phyloP scores from a whole-genome alignment of 768 basidiomycete genomes.

The Leccinum subgranulosum region DNA sequence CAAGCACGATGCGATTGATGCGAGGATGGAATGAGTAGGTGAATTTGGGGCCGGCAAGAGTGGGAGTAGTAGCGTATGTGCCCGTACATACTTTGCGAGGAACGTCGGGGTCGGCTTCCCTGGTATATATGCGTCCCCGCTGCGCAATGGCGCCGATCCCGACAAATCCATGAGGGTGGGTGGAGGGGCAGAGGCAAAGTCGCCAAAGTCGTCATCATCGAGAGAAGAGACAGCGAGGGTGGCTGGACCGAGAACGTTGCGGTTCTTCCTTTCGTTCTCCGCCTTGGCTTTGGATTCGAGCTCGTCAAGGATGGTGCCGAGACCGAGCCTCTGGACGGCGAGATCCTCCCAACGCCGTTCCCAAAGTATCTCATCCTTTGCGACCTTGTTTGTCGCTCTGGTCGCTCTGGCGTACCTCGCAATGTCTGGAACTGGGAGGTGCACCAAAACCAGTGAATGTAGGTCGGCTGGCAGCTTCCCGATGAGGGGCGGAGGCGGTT shows the following conservation, averaged over 20 bases:
- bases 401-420: slow-evolving; percentile 69
- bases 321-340: slow-evolving; percentile 41
- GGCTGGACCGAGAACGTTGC: slow-evolving; percentile 49
- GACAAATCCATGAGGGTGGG: slow-evolving; percentile 21
- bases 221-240: slow-evolving; percentile 48
- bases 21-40: slow-evolving; percentile 65
- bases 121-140: slow-evolving; percentile 17
- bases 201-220: slow-evolving; percentile 80
- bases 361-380: slow-evolving; percentile 78
- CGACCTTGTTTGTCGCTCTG: slow-evolving; percentile 59
- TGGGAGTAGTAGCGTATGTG: slow-evolving; percentile 60
- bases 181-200: slow-evolving; percentile 56
- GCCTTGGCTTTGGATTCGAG: slow-evolving; percentile 47
- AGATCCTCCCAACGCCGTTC: slow-evolving; percentile 66
- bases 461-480: slow-evolving; percentile 80
- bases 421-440: slow-evolving; percentile 78
- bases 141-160: slow-evolving; percentile 3
- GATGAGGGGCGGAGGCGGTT: slow-evolving; percentile 42
- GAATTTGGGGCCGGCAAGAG: slow-evolving; percentile 56
- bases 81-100: slow-evolving; percentile 62
- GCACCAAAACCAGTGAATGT: slow-evolving; percentile 68
- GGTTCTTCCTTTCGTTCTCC: slow-evolving; percentile 30
- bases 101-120: slow-evolving; percentile 32
- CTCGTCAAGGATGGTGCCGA: slow-evolving; percentile 52
- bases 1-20: slow-evolving; percentile 41